These are phyloP conservation scores for Mrakia frigida DNA, from an alignment of 768 basidiomycete species.

Conservation along the genomic window DNA sequence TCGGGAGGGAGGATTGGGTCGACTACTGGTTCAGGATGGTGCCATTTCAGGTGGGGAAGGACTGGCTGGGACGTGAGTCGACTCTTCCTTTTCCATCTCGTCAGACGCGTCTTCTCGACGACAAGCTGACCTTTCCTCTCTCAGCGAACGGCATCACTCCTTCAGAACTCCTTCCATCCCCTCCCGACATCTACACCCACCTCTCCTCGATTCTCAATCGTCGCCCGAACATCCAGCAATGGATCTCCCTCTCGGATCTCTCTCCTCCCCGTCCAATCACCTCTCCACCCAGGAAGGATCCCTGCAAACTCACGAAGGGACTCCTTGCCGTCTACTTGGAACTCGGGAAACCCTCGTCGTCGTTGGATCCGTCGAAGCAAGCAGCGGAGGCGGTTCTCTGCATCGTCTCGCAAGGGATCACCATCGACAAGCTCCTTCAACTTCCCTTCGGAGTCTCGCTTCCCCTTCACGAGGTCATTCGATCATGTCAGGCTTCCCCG, in stretches of 20 bases:
- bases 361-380: neutral
- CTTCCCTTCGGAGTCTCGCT: conserved; percentile 41
- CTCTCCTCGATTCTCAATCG: conserved; percentile 12
- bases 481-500: conserved; percentile 74
- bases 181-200: conserved; percentile 24
- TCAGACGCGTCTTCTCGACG: no score
- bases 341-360: neutral
- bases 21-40: conserved; percentile 84
- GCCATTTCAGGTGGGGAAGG: neutral
- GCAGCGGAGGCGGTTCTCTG: conserved; percentile 26
- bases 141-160: neutral
- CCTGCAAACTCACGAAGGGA: neutral
- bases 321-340: conserved; percentile 14
- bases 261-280: neutral
- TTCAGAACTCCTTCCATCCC: conserved; percentile 9
- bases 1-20: conserved; percentile 75
- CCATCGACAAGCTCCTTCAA: conserved; percentile 36
- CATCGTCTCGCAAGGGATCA: conserved; percentile 36
- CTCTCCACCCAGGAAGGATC: neutral
- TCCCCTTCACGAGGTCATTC: conserved; percentile 79
- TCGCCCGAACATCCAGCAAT: neutral
- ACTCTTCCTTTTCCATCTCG: no score
- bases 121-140: neutral
- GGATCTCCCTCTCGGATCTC: neutral
- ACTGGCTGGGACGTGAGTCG: conserved; percentile 15